Evolutionary conservation across 495 filamentous ascomycete genomes (phyloP).

Genomic region (Bryoglossum gracile): DNA sequence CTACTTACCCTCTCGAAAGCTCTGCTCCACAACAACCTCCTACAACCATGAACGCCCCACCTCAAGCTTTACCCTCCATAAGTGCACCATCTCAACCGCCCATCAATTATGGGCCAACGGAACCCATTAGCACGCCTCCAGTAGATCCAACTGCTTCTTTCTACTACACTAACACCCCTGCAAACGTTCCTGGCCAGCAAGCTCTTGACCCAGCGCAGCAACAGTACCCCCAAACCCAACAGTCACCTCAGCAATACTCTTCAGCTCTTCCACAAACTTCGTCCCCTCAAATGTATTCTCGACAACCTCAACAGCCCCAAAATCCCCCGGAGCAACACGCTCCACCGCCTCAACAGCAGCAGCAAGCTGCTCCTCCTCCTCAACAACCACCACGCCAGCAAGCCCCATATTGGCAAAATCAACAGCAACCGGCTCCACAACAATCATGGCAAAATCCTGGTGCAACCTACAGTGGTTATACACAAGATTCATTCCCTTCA

Average conservation of each 20-base stretch:
- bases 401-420: conserved; percentile 31
- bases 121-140: conserved; percentile 29
- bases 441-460: conserved; percentile 40
- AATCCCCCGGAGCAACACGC: conserved; percentile 7
- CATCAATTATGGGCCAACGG: conserved; percentile 25
- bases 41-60: conserved; percentile 26
- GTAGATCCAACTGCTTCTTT: conserved; percentile 40
- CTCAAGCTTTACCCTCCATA: conserved; percentile 4
- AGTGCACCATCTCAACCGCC: conserved; percentile 25
- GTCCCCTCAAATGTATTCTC: conserved; percentile 26
- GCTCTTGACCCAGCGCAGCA: conserved; percentile 7
- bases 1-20: conserved; percentile 19
- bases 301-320: conserved; percentile 18
- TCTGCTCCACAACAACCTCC: conserved; percentile 16
- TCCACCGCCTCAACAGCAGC: conserved; percentile 14
- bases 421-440: conserved; percentile 32
- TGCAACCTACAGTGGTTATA: conserved; percentile 47
- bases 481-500: conserved; percentile 56
- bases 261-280: conserved; percentile 14
- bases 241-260: conserved; percentile 30
- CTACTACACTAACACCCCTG: conserved; percentile 38
- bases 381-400: conserved; percentile 14
- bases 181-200: conserved; percentile 11
- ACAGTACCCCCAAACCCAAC: conserved; percentile 22
- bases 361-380: conserved; percentile 3